Conservation (phyloP, 371 early-diverging fungal species). For the Chytridium lagenaria region DNA sequence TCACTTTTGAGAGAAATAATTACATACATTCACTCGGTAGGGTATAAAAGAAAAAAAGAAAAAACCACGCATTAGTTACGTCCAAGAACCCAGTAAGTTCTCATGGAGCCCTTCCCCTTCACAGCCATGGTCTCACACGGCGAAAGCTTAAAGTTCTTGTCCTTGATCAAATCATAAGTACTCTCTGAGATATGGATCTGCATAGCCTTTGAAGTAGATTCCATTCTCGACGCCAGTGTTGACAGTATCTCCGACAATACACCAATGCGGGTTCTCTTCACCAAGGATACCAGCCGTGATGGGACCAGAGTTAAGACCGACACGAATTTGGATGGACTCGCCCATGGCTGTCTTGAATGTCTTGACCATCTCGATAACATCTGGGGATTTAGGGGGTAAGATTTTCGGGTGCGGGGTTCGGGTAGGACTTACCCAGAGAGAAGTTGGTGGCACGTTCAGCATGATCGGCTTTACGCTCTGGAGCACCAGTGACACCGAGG, state of each 20-base stretch:
- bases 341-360: slow-evolving; percentile 40
- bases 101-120: slow-evolving; percentile 46
- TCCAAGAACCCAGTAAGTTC: slow-evolving; percentile 36
- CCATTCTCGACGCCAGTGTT: slow-evolving; percentile 49
- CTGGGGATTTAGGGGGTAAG: slow-evolving; percentile 3
- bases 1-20: no score
- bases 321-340: slow-evolving; percentile 43
- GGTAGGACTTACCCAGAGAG: slow-evolving; percentile 20
- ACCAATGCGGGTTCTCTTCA: slow-evolving; percentile 51
- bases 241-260: slow-evolving; percentile 54
- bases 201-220: slow-evolving; percentile 47
- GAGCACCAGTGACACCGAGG: slow-evolving; percentile 48
- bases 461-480: slow-evolving; percentile 37
- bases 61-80: slow-evolving; percentile 5
- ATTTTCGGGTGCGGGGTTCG: neutral
- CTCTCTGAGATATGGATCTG: slow-evolving; percentile 47
- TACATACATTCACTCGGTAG: no score
- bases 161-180: slow-evolving; percentile 36
- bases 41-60: neutral
- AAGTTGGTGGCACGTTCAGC: slow-evolving; percentile 40
- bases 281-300: slow-evolving; percentile 54
- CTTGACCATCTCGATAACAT: slow-evolving; percentile 46
- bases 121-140: slow-evolving; percentile 49
- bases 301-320: slow-evolving; percentile 51
- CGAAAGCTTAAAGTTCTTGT: slow-evolving; percentile 31